Evolutionary conservation across 208 protist species (phyloP).

Genomic region (Trypanosoma avium): DNA sequence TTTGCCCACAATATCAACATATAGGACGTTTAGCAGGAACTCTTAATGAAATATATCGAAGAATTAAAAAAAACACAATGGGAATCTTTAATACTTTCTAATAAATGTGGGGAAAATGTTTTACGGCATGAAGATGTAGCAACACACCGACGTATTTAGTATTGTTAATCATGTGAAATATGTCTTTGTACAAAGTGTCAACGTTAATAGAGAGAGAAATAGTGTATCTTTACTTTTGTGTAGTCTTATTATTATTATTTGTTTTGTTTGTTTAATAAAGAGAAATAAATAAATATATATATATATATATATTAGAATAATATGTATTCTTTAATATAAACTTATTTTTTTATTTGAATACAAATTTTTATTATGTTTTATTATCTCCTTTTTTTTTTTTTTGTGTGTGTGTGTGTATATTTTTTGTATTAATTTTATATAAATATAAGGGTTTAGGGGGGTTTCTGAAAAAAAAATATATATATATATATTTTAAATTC

Average conservation of each 20-base stretch:
- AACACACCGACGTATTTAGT: constrained; percentile 41
- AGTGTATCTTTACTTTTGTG: not conserved
- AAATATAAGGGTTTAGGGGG: not conserved
- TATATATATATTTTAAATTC: no score
- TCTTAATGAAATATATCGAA: constrained; percentile 60
- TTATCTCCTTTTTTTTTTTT: not conserved
- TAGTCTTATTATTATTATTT: not conserved
- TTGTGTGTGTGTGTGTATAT: not conserved
- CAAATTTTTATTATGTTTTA: not conserved
- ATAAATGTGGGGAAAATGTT: constrained; percentile 32
- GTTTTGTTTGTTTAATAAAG: not conserved
- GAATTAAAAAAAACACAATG: constrained; percentile 30
- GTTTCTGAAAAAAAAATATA: no score
- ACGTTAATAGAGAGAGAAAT: not conserved
- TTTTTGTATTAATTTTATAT: not conserved
- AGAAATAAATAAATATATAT: not conserved
- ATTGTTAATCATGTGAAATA: constrained; percentile 63
- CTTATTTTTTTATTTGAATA: not conserved
- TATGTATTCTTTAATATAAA: not conserved
- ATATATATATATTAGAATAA: constrained; percentile 14
- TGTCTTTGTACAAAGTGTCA: constrained; percentile 38
- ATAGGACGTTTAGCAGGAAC: constrained; percentile 46
- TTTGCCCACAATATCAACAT: constrained; percentile 57
- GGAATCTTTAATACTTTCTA: constrained; percentile 24
- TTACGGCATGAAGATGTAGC: constrained; percentile 28